These are phyloP conservation scores for Metarhizium robertsii DNA, from an alignment of 2,329 filamentous ascomycete genomes.

Conservation along the genomic window DNA sequence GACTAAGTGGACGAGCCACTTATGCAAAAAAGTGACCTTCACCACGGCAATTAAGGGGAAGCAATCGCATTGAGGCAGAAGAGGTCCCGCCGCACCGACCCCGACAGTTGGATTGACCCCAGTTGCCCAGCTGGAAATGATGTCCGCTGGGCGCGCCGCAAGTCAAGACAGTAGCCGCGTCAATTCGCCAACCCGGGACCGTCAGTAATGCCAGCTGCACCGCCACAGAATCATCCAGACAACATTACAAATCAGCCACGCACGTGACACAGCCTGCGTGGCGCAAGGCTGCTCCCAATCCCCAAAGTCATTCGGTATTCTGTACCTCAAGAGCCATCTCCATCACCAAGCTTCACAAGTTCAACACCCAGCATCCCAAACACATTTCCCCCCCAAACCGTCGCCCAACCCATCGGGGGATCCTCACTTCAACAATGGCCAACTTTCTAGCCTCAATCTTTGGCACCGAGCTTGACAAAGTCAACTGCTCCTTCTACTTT, in stretches of 20 bases:
- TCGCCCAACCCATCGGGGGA: not conserved
- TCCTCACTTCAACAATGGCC: conserved; percentile 51
- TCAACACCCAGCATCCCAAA: not conserved
- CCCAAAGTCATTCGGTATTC: not conserved
- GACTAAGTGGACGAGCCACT: not conserved
- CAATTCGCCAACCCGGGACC: too few relatives aligned
- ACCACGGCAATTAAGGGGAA: not conserved
- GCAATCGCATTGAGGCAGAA: not conserved
- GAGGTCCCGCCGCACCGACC: conserved; percentile 3
- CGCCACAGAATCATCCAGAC: conserved; percentile 7
- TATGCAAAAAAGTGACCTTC: not conserved
- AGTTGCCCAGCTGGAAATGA: not conserved
- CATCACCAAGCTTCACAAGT: not conserved
- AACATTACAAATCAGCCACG: conserved; percentile 17
- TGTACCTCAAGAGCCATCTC: not conserved
- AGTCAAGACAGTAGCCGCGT: not conserved
- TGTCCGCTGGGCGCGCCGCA: not conserved
- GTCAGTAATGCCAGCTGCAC: not conserved
- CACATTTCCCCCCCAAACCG: conserved; percentile 1
- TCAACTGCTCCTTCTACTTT: conserved; percentile 97
- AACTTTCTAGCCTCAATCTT: conserved; percentile 99
- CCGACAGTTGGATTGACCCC: not conserved
- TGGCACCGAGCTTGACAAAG: conserved; percentile 98
- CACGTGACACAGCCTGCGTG: conserved; percentile 18
- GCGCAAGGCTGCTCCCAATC: conserved; percentile 1